These are phyloP conservation scores for Clarireedia monteithiana DNA, from an alignment of 2,329 filamentous ascomycete species.

Conservation along the genomic window DNA sequence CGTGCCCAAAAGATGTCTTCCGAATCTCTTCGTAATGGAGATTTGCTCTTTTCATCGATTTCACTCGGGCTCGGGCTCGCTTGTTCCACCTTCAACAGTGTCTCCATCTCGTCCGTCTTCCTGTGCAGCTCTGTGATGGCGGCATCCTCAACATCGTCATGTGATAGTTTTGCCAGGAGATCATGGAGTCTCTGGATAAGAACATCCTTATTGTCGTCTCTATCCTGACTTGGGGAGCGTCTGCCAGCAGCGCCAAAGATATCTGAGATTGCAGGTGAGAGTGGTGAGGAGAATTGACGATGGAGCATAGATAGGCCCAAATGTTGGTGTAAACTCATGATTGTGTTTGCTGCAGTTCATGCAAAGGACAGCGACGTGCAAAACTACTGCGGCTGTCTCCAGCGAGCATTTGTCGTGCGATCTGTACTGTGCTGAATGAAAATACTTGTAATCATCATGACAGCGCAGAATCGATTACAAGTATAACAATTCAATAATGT, in stretches of 20 bases:
- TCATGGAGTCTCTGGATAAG: slow-evolving; percentile 29
- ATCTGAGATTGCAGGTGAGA: slow-evolving; percentile 7
- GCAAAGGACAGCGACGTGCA: not conserved
- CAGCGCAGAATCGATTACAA: no score
- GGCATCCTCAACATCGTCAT: slow-evolving; percentile 23
- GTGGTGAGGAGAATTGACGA: slow-evolving; percentile 22
- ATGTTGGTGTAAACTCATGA: slow-evolving; percentile 22
- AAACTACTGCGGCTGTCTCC: not conserved
- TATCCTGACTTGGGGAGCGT: slow-evolving; percentile 10
- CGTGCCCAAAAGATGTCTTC: slow-evolving; percentile 21
- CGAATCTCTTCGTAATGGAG: slow-evolving; percentile 8
- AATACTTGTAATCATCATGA: no score
- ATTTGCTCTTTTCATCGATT: not conserved
- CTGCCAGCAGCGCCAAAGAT: not conserved
- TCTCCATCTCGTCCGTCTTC: slow-evolving; percentile 33
- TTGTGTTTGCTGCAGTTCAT: not conserved
- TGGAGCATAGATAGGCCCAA: slow-evolving; percentile 18
- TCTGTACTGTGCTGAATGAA: not conserved
- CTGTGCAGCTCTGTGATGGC: slow-evolving; percentile 28
- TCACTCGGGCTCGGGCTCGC: slow-evolving; percentile 1
- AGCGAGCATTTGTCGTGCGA: not conserved
- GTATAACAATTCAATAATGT: no score
- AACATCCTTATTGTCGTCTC: slow-evolving; percentile 28
- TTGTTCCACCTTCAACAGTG: slow-evolving; percentile 16
- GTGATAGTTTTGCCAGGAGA: slow-evolving; percentile 27